Evolutionary conservation across 768 basidiomycete genomes (phyloP).

Genomic region (Lanmaoa pseudosensibilis): DNA sequence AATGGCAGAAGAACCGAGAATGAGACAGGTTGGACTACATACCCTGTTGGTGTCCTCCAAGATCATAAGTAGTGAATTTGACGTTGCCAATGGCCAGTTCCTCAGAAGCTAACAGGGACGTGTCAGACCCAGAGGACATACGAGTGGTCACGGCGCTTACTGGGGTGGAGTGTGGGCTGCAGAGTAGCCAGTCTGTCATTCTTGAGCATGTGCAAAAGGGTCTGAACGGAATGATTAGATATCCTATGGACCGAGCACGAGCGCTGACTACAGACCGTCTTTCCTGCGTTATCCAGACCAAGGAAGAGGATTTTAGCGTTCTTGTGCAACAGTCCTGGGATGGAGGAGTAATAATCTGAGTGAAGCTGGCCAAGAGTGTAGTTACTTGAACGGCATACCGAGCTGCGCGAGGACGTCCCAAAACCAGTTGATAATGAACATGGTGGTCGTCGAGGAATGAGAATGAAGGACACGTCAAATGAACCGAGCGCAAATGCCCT

Average conservation of each 20-base stretch:
- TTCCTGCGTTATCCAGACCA: constrained; percentile 98
- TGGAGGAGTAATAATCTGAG: constrained; percentile 3
- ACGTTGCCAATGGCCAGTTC: constrained; percentile 98
- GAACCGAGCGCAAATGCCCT: not conserved
- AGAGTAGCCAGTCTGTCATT: constrained; percentile 96
- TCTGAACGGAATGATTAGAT: constrained; percentile 47
- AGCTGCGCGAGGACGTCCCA: constrained; percentile 94
- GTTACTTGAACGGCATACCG: constrained; percentile 50
- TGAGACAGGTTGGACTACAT: constrained; percentile 14
- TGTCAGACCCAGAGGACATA: constrained; percentile 2
- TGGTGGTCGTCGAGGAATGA: constrained; percentile 36
- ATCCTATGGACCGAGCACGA: not conserved
- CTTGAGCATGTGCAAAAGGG: constrained; percentile 98
- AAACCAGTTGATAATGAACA: constrained; percentile 94
- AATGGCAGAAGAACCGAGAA: not conserved
- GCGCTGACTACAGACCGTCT: constrained; percentile 67
- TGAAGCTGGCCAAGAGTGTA: not conserved
- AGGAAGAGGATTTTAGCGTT: constrained; percentile 99
- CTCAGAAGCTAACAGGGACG: constrained; percentile 74
- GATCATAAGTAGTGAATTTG: constrained; percentile 98
- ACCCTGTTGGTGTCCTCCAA: constrained; percentile 98
- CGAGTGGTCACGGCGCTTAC: constrained; percentile 46
- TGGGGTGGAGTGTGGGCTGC: constrained; percentile 98
- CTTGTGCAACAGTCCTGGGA: constrained; percentile 85
- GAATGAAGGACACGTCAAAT: constrained; percentile 23